Evolutionary conservation across 352 stramenopile species (phyloP).

Genomic region (Elongisporangium senticosum): DNA sequence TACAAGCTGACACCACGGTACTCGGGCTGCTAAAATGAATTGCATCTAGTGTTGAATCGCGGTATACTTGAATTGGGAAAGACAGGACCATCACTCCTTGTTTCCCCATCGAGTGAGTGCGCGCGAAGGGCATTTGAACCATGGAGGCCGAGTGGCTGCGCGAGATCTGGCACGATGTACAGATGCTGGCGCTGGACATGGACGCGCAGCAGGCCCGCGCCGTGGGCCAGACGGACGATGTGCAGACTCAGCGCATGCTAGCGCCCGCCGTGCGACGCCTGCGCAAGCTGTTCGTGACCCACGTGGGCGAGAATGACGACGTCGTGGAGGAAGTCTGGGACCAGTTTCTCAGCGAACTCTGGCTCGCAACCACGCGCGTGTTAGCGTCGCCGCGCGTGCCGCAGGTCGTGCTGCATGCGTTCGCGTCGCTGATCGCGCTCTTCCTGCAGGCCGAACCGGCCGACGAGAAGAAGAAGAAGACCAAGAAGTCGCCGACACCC

Average conservation of each 20-base stretch:
- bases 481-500: conserved; percentile 11
- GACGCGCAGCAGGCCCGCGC: conserved; percentile 31
- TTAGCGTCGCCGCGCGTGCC: conserved; percentile 36
- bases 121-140: background rate
- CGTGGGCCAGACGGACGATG: conserved; percentile 9
- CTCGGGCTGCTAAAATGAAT: background rate
- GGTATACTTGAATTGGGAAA: background rate
- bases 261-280: conserved; percentile 46
- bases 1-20: background rate
- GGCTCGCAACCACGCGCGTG: conserved; percentile 44
- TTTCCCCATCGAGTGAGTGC: background rate
- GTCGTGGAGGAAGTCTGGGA: conserved; percentile 48
- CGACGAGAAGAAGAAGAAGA: conserved; percentile 14
- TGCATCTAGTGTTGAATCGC: background rate
- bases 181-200: conserved; percentile 52
- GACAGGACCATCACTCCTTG: background rate
- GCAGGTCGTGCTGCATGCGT: conserved; percentile 39
- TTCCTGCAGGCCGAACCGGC: conserved; percentile 24
- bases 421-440: conserved; percentile 42
- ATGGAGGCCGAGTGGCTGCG: conserved; percentile 51
- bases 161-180: conserved; percentile 62
- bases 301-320: conserved; percentile 31
- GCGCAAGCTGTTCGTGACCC: conserved; percentile 37
- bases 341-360: conserved; percentile 62
- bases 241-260: conserved; percentile 26